These are phyloP conservation scores for Passalora sequoiae DNA, from an alignment of 2,329 filamentous ascomycete genomes.

Conservation along the genomic window DNA sequence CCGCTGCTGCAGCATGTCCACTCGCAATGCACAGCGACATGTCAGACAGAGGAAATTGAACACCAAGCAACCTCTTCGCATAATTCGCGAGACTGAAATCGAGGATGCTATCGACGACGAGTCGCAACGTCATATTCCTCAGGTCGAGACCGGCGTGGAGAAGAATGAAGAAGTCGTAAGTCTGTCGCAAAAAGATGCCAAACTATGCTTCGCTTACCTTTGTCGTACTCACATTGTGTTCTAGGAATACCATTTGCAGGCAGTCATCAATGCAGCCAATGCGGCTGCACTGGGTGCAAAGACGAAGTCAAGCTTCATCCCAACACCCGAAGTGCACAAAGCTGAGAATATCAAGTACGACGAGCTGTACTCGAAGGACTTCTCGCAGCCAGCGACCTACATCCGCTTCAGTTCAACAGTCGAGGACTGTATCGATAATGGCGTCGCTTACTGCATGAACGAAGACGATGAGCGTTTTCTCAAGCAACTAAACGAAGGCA, in stretches of 20 bases:
- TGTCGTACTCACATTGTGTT: slow-evolving; percentile 17
- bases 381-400: slow-evolving; percentile 82
- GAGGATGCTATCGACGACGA: slow-evolving; percentile 77
- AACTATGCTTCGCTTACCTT: too few species aligned
- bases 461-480: slow-evolving; percentile 84
- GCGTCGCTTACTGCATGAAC: slow-evolving; percentile 89
- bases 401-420: slow-evolving; percentile 98
- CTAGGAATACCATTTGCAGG: slow-evolving; percentile 93
- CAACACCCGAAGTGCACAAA: slow-evolving; percentile 59
- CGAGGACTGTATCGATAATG: slow-evolving; percentile 89
- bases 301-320: slow-evolving; percentile 55
- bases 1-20: slow-evolving; percentile 21
- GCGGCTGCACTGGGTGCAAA: slow-evolving; percentile 53
- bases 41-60: slow-evolving; percentile 85
- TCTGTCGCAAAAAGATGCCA: too few species aligned
- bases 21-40: slow-evolving; percentile 35
- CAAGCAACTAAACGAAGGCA: slow-evolving; percentile 75
- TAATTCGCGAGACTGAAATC: slow-evolving; percentile 86
- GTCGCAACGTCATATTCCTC: slow-evolving; percentile 71
- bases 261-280: slow-evolving; percentile 63
- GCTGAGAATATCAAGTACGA: slow-evolving; percentile 72
- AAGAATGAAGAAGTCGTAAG: slow-evolving; percentile 95
- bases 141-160: slow-evolving; percentile 93
- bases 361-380: slow-evolving; percentile 72
- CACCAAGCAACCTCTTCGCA: slow-evolving; percentile 78